phyloP scores from a whole-genome alignment of 2,329 filamentous ascomycete species.

The Colletotrichum orchidophilum region DNA sequence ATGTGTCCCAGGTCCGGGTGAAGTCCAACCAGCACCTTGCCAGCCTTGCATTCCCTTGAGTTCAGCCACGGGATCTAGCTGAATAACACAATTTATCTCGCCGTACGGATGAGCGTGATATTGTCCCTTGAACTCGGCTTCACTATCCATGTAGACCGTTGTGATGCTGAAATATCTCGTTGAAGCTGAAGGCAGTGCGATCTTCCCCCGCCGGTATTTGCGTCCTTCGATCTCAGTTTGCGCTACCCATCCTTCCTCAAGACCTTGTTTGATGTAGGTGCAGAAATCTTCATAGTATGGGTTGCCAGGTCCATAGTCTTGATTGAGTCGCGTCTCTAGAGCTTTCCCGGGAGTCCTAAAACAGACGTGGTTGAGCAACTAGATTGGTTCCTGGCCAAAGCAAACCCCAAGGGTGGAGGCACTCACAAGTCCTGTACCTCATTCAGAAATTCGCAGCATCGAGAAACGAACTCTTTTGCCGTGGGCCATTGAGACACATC shows the following conservation, averaged over 20 bases:
- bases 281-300: slow-evolving; percentile 54
- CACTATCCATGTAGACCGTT: slow-evolving; percentile 64
- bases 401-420: neutral
- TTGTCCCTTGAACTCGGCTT: slow-evolving; percentile 55
- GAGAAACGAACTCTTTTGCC: slow-evolving; percentile 40
- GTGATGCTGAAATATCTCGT: slow-evolving; percentile 65
- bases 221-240: slow-evolving; percentile 52
- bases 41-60: slow-evolving; percentile 65
- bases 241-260: slow-evolving; percentile 56
- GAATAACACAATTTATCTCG: slow-evolving; percentile 65
- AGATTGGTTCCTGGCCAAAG: neutral
- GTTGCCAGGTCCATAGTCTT: slow-evolving; percentile 53
- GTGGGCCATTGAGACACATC: slow-evolving; percentile 41
- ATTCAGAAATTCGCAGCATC: slow-evolving; percentile 43
- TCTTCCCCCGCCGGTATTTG: slow-evolving; percentile 57
- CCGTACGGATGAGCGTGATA: slow-evolving; percentile 64
- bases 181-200: slow-evolving; percentile 54
- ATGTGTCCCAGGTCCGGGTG: slow-evolving; percentile 63
- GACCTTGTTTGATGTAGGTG: slow-evolving; percentile 47
- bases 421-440: slow-evolving; percentile 45
- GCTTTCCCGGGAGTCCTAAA: slow-evolving; percentile 55
- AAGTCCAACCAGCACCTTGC: slow-evolving; percentile 66
- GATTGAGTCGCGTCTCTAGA: slow-evolving; percentile 54
- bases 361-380: neutral
- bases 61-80: slow-evolving; percentile 58